phyloP scores from a whole-genome alignment of 441 rosid genomes.

The Sinapis alba region DNA sequence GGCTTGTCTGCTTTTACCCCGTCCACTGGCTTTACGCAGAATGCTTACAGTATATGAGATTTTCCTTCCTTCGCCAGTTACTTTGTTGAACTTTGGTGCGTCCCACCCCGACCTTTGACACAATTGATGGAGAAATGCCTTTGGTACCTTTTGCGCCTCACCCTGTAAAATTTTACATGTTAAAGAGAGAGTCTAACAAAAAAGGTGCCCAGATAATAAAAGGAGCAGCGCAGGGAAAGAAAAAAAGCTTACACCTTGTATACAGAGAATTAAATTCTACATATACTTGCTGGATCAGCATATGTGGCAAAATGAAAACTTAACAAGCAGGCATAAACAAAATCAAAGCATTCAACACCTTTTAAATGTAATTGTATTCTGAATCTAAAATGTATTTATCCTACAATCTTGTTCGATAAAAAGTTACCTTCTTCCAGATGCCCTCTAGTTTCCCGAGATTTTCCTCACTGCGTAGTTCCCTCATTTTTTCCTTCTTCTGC shows the following conservation, averaged over 20 bases:
- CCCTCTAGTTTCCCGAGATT: slow-evolving; percentile 77
- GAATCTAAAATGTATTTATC: neutral
- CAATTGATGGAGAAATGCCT: slow-evolving; percentile 88
- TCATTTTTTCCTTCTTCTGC: slow-evolving; percentile 70
- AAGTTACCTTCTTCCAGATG: slow-evolving; percentile 90
- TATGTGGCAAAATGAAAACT: slow-evolving; percentile 9
- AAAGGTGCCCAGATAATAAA: slow-evolving; percentile 5
- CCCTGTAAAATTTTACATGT: slow-evolving; percentile 55
- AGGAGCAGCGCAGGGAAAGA: neutral
- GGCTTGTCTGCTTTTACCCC: slow-evolving; percentile 91
- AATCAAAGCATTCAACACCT: neutral
- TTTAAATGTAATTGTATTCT: neutral
- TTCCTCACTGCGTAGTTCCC: slow-evolving; percentile 61
- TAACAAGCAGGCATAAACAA: neutral
- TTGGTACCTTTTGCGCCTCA: slow-evolving; percentile 73
- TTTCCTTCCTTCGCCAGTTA: slow-evolving; percentile 48
- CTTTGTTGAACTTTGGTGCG: slow-evolving; percentile 88
- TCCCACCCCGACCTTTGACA: slow-evolving; percentile 96
- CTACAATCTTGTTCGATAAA: slow-evolving; percentile 5
- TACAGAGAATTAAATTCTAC: neutral
- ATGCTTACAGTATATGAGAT: slow-evolving; percentile 74
- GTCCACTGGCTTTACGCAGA: slow-evolving; percentile 86
- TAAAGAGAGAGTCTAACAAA: slow-evolving; percentile 23
- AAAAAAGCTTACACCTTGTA: neutral
- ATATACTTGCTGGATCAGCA: slow-evolving; percentile 19